Evolutionary conservation across 2,329 filamentous ascomycete species (phyloP), one percentile per base, ranked within the genome.

Genomic region (Hypoxylon sp.): DNA sequence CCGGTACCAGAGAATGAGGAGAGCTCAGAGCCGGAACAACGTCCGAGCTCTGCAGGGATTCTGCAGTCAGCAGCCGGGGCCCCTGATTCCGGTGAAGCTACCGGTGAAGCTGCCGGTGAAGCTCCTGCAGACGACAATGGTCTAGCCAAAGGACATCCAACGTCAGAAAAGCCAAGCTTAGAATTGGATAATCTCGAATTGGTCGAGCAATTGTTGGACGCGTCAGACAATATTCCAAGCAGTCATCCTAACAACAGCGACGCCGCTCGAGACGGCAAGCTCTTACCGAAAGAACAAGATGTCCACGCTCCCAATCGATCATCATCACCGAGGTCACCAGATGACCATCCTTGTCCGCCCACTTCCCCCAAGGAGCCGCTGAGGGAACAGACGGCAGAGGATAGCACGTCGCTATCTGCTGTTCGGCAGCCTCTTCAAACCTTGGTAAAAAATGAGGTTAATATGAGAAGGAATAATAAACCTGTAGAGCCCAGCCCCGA

Each of bases 171-270:
- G 27, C 8, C 24, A 3, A 26, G 47, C 38, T 1, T 31, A n/a
- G 27, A 62, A 24, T 13, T 41, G 15, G 55, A 56, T 21, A 51
- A 60, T 6, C n/a, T 42, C 17, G 46, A 50, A 11, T 40, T 26
- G 2, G 53, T 42, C 8, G 55, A 64, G 33, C 46, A 58, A 27
- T 17, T 58, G 6, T 51, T 62, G 9, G 24, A 47, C 45, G 63
- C 58, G 10, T 47, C 50, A 3, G 43, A 52, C 23, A 45, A 50
- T 48, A 33, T 42, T 13, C 21, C 45, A 5, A 49, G 33, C 13
- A 41, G 37, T 38, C 24, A 35, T 8, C 31, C 13, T n/a, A 31
- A 31, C 18, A 20, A 53, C 20, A 21, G 45, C 21, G 21, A 42
- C 4, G 18, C 23, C n/a, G 26, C 41, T 42, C 29, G 15, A 8